Conservation (phyloP, 441 rosid genomes). For the Manihot esculenta region DNA sequence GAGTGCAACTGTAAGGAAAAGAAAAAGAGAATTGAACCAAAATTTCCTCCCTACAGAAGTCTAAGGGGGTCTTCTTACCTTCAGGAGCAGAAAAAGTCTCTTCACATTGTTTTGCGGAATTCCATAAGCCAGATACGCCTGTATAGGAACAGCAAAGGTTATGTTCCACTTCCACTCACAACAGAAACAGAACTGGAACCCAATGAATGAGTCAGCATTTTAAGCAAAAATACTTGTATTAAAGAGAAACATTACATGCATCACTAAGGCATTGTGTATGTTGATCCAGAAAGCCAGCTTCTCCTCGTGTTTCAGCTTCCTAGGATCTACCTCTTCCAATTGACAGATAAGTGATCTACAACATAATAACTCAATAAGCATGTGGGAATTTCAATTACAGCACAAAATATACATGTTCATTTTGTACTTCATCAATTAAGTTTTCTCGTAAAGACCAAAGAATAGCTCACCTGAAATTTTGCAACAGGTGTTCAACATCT, state of each 20-base stretch:
- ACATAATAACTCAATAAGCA: slow-evolving; percentile 22
- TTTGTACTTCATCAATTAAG: neutral
- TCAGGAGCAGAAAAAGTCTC: slow-evolving; percentile 70
- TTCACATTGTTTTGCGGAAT: slow-evolving; percentile 80
- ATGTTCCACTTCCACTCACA: slow-evolving; percentile 3
- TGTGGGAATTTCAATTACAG: neutral
- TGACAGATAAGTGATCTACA: slow-evolving; percentile 71
- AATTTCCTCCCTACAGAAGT: neutral
- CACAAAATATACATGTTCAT: neutral
- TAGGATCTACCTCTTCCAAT: slow-evolving; percentile 72
- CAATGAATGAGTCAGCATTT: neutral
- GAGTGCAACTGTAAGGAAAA: slow-evolving; percentile 21
- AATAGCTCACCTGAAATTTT: slow-evolving; percentile 67
- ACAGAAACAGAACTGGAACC: slow-evolving; percentile 8
- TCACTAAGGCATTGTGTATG: slow-evolving; percentile 81
- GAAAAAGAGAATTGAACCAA: neutral
- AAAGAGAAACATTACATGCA: slow-evolving; percentile 70
- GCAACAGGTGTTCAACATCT: slow-evolving; percentile 70
- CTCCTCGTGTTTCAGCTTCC: slow-evolving; percentile 76
- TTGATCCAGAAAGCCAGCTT: slow-evolving; percentile 97
- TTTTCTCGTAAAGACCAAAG: neutral
- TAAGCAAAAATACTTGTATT: neutral
- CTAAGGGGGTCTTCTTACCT: slow-evolving; percentile 39
- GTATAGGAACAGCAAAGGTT: slow-evolving; percentile 19
- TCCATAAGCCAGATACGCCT: slow-evolving; percentile 92